A percentile compares a stretch with the other conserved stretches of the same genome.
These are phyloP conservation scores for Bombardia bombarda DNA, from an alignment of 495 filamentous ascomycete genomes.

Conservation along the genomic window DNA sequence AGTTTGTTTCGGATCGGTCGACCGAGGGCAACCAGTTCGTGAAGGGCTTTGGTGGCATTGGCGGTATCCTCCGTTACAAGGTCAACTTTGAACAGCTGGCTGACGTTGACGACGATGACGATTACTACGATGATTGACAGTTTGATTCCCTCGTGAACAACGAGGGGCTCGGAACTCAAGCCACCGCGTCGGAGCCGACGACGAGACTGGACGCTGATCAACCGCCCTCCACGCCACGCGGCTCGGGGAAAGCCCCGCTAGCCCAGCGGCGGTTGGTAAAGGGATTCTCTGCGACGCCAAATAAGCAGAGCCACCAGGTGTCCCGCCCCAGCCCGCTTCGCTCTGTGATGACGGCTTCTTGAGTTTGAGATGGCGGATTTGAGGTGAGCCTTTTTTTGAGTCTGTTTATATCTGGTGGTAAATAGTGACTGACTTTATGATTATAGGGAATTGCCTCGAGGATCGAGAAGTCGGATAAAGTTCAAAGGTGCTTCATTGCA, in stretches of 20 bases:
- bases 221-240: constrained; percentile 25
- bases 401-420: neutral
- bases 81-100: constrained; percentile 99
- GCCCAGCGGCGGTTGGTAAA: constrained; percentile 32
- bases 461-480: constrained; percentile 18
- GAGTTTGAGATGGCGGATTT: constrained; percentile 28
- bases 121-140: constrained; percentile 99
- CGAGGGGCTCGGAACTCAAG: constrained; percentile 75
- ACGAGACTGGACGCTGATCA: constrained; percentile 23
- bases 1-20: constrained; percentile 95
- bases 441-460: constrained; percentile 11
- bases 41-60: constrained; percentile 97
- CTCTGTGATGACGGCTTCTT: constrained; percentile 50
- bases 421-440: neutral
- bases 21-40: constrained; percentile 99
- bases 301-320: constrained; percentile 31
- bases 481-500: constrained; percentile 14
- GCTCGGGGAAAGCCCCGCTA: constrained; percentile 27
- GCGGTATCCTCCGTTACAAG: constrained; percentile 95
- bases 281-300: constrained; percentile 30
- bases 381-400: constrained; percentile 3
- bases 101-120: constrained; percentile 92
- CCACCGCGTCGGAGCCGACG: constrained; percentile 51
- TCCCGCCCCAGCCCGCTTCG: constrained; percentile 51
- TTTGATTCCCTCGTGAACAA: constrained; percentile 77